These are phyloP conservation scores for Diutina sp. DNA, from an alignment of 1,139 yeast species.

Conservation along the genomic window DNA sequence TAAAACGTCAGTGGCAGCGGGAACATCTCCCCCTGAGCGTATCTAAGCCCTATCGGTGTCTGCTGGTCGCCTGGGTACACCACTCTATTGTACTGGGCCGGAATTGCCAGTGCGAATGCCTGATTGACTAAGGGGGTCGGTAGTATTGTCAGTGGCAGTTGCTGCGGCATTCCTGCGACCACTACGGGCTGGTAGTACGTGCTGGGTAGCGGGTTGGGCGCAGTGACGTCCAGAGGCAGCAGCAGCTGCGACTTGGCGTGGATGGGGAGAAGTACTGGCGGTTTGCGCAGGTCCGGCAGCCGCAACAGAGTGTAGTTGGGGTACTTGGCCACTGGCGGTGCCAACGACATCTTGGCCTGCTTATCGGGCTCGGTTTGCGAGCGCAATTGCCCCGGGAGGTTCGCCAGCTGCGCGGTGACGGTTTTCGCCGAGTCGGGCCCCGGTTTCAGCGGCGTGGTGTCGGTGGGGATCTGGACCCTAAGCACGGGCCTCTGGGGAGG, in stretches of 20 bases:
- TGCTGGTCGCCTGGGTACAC: slow-evolving; percentile 21
- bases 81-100: not conserved
- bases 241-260: slow-evolving; percentile 28
- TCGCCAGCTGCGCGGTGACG: not conserved
- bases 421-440: not conserved
- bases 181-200: slow-evolving; percentile 11
- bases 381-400: not conserved
- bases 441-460: slow-evolving; percentile 9
- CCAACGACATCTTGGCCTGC: not conserved
- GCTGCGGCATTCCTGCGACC: slow-evolving; percentile 6
- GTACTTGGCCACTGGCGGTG: slow-evolving; percentile 2
- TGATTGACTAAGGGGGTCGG: slow-evolving; percentile 29
- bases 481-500: slow-evolving; percentile 28
- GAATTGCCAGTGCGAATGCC: slow-evolving; percentile 12
- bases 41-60: slow-evolving; percentile 34
- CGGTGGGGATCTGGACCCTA: slow-evolving; percentile 38
- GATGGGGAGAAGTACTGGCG: slow-evolving; percentile 14
- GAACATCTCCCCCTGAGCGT: slow-evolving; percentile 38
- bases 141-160: slow-evolving; percentile 11
- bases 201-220: slow-evolving; percentile 16
- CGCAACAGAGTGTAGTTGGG: not conserved
- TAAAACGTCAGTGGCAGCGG: slow-evolving; percentile 43
- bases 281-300: slow-evolving; percentile 1
- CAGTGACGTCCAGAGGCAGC: slow-evolving; percentile 31
- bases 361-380: not conserved